phyloP scores from a whole-genome alignment of 2,329 filamentous ascomycete species.

The Aspergillus floridensis region DNA sequence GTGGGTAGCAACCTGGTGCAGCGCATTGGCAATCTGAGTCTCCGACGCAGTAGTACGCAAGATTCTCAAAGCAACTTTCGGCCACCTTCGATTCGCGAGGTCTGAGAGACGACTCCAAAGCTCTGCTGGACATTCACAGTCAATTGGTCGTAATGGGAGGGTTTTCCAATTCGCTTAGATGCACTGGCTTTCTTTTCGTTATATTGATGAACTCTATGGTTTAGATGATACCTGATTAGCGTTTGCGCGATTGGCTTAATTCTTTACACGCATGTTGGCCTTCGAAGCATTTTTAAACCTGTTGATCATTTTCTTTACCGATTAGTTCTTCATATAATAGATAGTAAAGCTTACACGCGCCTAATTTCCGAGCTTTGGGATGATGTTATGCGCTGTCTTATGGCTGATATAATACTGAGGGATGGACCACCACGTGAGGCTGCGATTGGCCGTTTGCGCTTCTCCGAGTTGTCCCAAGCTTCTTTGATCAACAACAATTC shows the following conservation, averaged over 20 bases:
- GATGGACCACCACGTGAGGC: slow-evolving; percentile 16
- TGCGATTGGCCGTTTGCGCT: slow-evolving; percentile 14
- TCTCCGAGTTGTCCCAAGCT: background rate
- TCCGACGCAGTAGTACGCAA: slow-evolving; percentile 45
- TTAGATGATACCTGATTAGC: slow-evolving; percentile 22
- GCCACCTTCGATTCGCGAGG: slow-evolving; percentile 37
- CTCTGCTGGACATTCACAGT: background rate
- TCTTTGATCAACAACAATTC: background rate
- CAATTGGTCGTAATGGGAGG: background rate
- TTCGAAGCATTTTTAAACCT: background rate
- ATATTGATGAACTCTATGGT: slow-evolving; percentile 11
- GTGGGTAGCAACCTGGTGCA: slow-evolving; percentile 88
- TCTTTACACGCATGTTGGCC: background rate
- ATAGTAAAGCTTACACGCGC: background rate
- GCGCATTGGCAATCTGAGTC: slow-evolving; percentile 76
- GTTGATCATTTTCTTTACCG: background rate
- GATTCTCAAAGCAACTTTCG: slow-evolving; percentile 30
- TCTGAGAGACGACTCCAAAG: slow-evolving; percentile 21
- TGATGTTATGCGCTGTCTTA: background rate
- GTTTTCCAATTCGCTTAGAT: slow-evolving; percentile 5
- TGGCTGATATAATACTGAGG: background rate
- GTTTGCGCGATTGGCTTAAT: slow-evolving; percentile 10
- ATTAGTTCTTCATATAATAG: background rate
- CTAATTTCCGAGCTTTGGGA: no score
- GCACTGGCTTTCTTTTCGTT: slow-evolving; percentile 10